Evolutionary conservation across 805 yeast species (phyloP).

Genomic region (Candida broadrunensis): DNA sequence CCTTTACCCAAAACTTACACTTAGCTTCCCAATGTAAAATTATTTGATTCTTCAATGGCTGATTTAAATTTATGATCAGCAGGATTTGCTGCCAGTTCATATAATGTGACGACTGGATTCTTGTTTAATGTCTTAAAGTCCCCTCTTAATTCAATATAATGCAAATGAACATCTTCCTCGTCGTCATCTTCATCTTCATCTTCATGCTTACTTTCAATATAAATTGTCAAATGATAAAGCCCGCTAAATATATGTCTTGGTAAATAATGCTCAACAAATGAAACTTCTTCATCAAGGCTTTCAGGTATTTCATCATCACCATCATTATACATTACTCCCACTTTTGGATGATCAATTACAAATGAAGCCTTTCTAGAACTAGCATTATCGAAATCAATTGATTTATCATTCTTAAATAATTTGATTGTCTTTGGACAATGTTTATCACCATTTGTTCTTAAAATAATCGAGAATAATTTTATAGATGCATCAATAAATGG

Average conservation of each 20-base stretch:
- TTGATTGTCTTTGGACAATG: conserved; percentile 69
- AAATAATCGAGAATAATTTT: conserved; percentile 67
- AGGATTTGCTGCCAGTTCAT: conserved; percentile 92
- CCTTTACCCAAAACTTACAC: no score
- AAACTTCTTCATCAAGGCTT: conserved; percentile 29
- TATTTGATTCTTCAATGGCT: not conserved
- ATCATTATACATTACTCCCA: conserved; percentile 47
- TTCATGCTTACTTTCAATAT: conserved; percentile 57
- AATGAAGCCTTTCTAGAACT: conserved; percentile 47
- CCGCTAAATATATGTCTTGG: conserved; percentile 76
- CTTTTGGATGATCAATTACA: conserved; percentile 59
- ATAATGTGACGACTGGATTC: conserved; percentile 74
- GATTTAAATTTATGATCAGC: conserved; percentile 64
- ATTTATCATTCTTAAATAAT: conserved; percentile 66
- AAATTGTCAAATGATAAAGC: conserved; percentile 62
- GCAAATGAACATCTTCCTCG: conserved; percentile 49
- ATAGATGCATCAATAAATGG: conserved; percentile 75
- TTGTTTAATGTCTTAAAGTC: conserved; percentile 51
- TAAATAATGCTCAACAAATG: conserved; percentile 76
- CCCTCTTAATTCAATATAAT: conserved; percentile 80
- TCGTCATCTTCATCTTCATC: conserved; percentile 46
- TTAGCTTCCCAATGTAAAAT: conserved; percentile 6
- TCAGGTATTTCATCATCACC: conserved; percentile 39
- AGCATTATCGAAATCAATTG: conserved; percentile 71
- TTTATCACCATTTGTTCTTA: conserved; percentile 61